Conservation (phyloP, 148 eudicot genomes). For the Cornus suecica region DNA sequence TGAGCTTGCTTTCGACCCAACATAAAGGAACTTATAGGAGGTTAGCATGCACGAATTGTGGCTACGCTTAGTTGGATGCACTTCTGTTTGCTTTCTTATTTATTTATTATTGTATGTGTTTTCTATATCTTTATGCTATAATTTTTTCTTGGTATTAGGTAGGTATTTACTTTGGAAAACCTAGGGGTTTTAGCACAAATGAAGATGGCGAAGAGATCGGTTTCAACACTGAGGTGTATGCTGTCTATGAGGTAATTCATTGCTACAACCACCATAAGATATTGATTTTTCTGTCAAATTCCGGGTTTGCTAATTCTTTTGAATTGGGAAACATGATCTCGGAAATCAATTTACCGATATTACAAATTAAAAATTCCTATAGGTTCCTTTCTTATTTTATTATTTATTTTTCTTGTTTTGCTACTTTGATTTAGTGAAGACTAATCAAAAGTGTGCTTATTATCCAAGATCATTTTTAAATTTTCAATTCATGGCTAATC, state of each 20-base stretch:
- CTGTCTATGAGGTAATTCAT: slow-evolving; percentile 67
- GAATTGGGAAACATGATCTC: background rate
- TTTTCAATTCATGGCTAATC: background rate
- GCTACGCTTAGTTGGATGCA: background rate
- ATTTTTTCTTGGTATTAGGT: slow-evolving; percentile 1
- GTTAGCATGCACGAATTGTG: slow-evolving; percentile 32
- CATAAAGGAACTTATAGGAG: slow-evolving; percentile 96
- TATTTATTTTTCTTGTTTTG: background rate
- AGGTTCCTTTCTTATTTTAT: background rate
- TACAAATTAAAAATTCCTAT: background rate
- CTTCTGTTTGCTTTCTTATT: background rate
- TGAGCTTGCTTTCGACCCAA: no score
- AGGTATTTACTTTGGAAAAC: slow-evolving; percentile 98
- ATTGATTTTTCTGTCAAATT: background rate
- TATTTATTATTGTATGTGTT: background rate
- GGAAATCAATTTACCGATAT: background rate
- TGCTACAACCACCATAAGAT: slow-evolving; percentile 1
- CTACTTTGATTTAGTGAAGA: background rate
- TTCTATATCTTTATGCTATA: background rate
- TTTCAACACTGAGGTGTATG: slow-evolving; percentile 88
- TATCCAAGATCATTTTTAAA: background rate
- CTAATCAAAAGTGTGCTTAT: background rate
- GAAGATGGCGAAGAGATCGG: slow-evolving; percentile 86
- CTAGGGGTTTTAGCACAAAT: slow-evolving; percentile 81
- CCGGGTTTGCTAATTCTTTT: background rate